A percentile compares a stretch with the other conserved stretches of the same genome.
These are phyloP conservation scores for Butyriboletus loyo DNA, from an alignment of 768 basidiomycete species.

Conservation along the genomic window DNA sequence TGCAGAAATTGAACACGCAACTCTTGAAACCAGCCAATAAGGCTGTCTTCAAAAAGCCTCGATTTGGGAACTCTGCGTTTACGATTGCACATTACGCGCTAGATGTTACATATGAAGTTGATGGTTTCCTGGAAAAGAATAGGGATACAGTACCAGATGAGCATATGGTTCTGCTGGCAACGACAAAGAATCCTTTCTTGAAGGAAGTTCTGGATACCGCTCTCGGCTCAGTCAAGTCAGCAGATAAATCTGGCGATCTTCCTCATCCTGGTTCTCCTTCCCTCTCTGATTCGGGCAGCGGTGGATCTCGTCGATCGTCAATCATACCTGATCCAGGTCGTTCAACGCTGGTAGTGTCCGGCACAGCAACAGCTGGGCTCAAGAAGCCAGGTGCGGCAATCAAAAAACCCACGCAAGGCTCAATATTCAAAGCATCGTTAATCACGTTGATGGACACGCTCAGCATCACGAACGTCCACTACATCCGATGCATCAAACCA, in stretches of 20 bases:
- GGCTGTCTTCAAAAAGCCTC: slow-evolving; percentile 93
- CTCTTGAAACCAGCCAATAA: slow-evolving; percentile 83
- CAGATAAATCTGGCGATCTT: slow-evolving; percentile 45
- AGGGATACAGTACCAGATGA: slow-evolving; percentile 98
- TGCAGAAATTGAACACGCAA: slow-evolving; percentile 88
- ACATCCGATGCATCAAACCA: slow-evolving; percentile 99
- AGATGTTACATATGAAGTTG: slow-evolving; percentile 98
- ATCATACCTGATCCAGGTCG: slow-evolving; percentile 87
- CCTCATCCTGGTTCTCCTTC: slow-evolving; percentile 74
- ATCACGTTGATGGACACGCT: slow-evolving; percentile 96
- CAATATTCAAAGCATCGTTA: slow-evolving; percentile 95
- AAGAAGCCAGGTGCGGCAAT: slow-evolving; percentile 67
- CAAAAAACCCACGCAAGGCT: slow-evolving; percentile 96
- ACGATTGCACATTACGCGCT: slow-evolving; percentile 97
- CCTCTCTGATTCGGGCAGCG: slow-evolving; percentile 73
- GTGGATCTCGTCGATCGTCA: slow-evolving; percentile 76
- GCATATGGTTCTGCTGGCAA: slow-evolving; percentile 83
- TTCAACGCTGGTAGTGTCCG: slow-evolving; percentile 60
- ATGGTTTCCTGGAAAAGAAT: slow-evolving; percentile 99
- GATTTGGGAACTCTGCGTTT: slow-evolving; percentile 97
- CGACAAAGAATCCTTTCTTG: slow-evolving; percentile 88
- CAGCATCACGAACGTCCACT: slow-evolving; percentile 96
- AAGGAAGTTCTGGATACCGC: slow-evolving; percentile 94
- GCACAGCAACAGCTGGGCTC: slow-evolving; percentile 36
- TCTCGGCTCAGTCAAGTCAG: slow-evolving; percentile 64